These are phyloP conservation scores for Ceriops tagal DNA, from an alignment of 345 rosid species.

Conservation along the genomic window DNA sequence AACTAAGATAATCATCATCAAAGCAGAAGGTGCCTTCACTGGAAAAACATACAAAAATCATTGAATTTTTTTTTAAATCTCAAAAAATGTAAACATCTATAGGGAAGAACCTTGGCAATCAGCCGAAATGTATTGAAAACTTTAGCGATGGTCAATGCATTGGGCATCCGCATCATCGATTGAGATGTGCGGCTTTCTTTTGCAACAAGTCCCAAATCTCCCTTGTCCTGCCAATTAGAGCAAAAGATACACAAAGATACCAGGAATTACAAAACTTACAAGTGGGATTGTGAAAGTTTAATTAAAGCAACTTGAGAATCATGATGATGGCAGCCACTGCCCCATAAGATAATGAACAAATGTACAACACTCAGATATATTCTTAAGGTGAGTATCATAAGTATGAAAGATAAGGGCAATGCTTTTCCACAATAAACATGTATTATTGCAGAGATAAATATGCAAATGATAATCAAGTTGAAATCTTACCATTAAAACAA, in stretches of 20 bases:
- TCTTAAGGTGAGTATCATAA: too few relatives aligned
- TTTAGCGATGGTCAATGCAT: conserved; percentile 68
- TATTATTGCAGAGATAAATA: too few relatives aligned
- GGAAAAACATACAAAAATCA: too few relatives aligned
- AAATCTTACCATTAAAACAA: too few relatives aligned
- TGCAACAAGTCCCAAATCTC: conserved; percentile 95
- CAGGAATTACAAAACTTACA: neutral
- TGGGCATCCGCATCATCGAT: conserved; percentile 85
- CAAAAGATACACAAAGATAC: neutral
- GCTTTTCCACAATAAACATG: too few relatives aligned
- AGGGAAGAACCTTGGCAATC: conserved; percentile 76
- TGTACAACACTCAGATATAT: too few relatives aligned
- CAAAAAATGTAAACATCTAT: neutral
- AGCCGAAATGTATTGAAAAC: conserved; percentile 69
- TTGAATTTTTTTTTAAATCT: neutral
- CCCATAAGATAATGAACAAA: too few relatives aligned
- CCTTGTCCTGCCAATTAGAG: conserved; percentile 49
- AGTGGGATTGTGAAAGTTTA: neutral
- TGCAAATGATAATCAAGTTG: too few relatives aligned
- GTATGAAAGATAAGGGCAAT: too few relatives aligned
- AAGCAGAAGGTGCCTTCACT: neutral
- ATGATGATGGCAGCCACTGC: too few relatives aligned
- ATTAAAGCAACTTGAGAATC: too few relatives aligned
- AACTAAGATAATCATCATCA: too few relatives aligned
- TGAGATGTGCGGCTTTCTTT: conserved; percentile 91